These are phyloP conservation scores for Hemisphaericaspora nanyangensis DNA, from an alignment of 805 yeast species.

Conservation along the genomic window DNA sequence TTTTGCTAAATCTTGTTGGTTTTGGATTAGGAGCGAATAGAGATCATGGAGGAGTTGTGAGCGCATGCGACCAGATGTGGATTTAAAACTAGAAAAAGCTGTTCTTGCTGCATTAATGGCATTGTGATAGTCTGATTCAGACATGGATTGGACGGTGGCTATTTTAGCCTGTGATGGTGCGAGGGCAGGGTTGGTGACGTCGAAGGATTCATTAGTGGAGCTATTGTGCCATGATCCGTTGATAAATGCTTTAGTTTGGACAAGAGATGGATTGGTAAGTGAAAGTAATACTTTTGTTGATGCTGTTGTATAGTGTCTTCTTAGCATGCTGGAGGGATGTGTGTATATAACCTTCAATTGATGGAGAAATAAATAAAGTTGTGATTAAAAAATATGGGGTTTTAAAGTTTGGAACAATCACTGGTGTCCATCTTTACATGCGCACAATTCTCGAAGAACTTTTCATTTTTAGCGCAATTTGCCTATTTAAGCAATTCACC, in stretches of 20 bases:
- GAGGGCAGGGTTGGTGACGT: conserved; percentile 75
- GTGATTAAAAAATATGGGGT: too few relatives aligned
- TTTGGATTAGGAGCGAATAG: conserved; percentile 50
- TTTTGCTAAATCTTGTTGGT: conserved; percentile 62
- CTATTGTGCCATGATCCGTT: conserved; percentile 71
- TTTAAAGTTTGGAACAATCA: too few relatives aligned
- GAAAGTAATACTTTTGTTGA: conserved; percentile 3
- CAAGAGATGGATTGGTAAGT: conserved; percentile 46
- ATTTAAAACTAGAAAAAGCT: conserved; percentile 52
- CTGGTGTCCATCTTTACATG: too few relatives aligned
- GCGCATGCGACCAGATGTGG: conserved; percentile 55
- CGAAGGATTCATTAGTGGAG: conserved; percentile 44
- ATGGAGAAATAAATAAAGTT: too few relatives aligned
- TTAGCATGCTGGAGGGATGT: conserved; percentile 1
- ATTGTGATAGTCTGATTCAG: conserved; percentile 40
- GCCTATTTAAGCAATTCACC: too few relatives aligned
- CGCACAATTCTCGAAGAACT: too few relatives aligned
- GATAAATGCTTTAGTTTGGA: conserved; percentile 59
- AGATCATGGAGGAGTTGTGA: conserved; percentile 49
- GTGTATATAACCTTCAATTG: too few relatives aligned
- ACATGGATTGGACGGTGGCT: conserved; percentile 54
- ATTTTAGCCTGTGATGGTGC: conserved; percentile 33
- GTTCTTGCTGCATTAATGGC: conserved; percentile 55
- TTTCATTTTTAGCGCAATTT: too few relatives aligned
- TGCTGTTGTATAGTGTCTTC: conserved; percentile 6